Evolutionary conservation across 2,329 filamentous ascomycete species (phyloP).

Genomic region (Aquanectria penicillioides): DNA sequence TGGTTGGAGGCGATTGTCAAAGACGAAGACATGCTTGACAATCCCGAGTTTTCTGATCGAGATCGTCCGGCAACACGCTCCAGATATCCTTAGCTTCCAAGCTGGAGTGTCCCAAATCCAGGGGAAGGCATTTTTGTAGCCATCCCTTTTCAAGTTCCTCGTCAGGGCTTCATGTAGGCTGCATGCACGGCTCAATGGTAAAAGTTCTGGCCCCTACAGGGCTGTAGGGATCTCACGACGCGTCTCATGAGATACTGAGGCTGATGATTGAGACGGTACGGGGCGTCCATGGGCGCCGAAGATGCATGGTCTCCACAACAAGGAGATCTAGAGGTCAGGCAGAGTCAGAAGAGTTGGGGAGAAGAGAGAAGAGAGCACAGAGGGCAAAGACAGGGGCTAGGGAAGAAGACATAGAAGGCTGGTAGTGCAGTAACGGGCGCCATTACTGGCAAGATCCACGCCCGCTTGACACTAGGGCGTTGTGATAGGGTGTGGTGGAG

Average conservation of each 20-base stretch:
- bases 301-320: neutral
- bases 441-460: too few relatives aligned
- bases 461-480: too few relatives aligned
- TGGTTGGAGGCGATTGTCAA: too few relatives aligned
- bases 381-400: neutral
- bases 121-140: neutral
- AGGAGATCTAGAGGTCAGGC: neutral
- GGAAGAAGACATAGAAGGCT: neutral
- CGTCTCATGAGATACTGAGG: too few relatives aligned
- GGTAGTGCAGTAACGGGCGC: too few relatives aligned
- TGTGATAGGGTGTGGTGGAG: too few relatives aligned
- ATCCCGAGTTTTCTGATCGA: too few relatives aligned
- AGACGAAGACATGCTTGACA: too few relatives aligned
- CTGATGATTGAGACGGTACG: neutral
- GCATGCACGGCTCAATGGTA: neutral
- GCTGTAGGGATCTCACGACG: too few relatives aligned
- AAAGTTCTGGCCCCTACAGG: too few relatives aligned
- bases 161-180: neutral
- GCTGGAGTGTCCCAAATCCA: neutral
- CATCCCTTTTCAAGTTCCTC: neutral
- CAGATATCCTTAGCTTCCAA: neutral
- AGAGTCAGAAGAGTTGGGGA: neutral
- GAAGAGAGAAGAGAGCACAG: conserved; percentile 14
- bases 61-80: neutral
- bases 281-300: neutral